Conservation (phyloP, 148 eudicot genomes). For the Amaranthus cruentus region DNA sequence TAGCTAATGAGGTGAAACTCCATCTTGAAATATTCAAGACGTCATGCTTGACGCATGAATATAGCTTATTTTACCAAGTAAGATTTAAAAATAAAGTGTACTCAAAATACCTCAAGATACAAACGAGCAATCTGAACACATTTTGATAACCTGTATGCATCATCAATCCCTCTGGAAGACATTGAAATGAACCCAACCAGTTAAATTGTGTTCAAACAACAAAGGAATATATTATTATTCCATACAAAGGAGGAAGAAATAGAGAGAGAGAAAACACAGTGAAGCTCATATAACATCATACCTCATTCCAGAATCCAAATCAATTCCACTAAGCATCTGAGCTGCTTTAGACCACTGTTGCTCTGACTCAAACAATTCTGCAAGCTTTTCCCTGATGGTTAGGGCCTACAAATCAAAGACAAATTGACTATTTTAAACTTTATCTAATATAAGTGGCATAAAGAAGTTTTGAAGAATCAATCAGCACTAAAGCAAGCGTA, state of each 20-base stretch:
- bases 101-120: conserved; percentile 77
- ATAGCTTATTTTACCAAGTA: neutral
- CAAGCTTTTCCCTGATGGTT: conserved; percentile 88
- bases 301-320: conserved; percentile 97
- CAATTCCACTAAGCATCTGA: conserved; percentile 98
- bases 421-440: neutral
- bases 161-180: conserved; percentile 78
- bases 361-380: conserved; percentile 90
- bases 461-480: neutral
- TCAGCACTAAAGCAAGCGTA: neutral
- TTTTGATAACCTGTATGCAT: conserved; percentile 77
- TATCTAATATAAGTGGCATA: neutral
- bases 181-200: conserved; percentile 3
- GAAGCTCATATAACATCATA: conserved; percentile 13
- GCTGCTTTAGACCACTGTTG: conserved; percentile 96
- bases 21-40: neutral
- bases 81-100: neutral
- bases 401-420: conserved; percentile 46
- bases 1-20: neutral
- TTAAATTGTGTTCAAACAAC: neutral
- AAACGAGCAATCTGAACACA: conserved; percentile 96
- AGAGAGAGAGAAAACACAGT: neutral
- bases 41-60: neutral
- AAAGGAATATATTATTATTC: neutral
- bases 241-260: neutral